Percentiles rank a stretch among this genome's conserved stretches.
Evolutionary conservation across 768 basidiomycete genomes (phyloP).

Genomic region (Gloeopeniophorella convolvens): DNA sequence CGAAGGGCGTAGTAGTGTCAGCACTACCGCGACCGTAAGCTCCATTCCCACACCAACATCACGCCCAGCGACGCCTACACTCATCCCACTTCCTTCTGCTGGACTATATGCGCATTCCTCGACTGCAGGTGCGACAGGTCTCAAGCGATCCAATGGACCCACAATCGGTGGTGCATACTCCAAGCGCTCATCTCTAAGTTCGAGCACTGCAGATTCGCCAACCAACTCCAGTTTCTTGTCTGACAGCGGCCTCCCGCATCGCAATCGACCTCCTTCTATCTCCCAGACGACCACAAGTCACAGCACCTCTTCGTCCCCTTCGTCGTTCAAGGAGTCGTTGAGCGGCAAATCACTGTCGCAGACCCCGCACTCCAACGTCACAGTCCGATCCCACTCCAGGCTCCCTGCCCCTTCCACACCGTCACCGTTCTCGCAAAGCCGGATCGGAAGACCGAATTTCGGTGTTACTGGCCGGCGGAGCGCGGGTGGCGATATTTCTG

Average conservation of each 20-base stretch:
- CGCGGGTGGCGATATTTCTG: constrained; percentile 22
- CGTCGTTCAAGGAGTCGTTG: constrained; percentile 11
- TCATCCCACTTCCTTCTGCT: constrained; percentile 61
- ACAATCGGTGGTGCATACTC: constrained; percentile 32
- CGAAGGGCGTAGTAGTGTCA: constrained; percentile 35
- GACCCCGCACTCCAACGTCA: constrained; percentile 24
- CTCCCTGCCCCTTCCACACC: constrained; percentile 14
- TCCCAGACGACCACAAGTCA: neutral
- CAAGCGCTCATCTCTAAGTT: constrained; percentile 58
- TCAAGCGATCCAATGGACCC: constrained; percentile 59
- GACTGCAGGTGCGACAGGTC: constrained; percentile 33
- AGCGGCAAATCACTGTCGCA: constrained; percentile 12
- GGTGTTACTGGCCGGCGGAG: constrained; percentile 22
- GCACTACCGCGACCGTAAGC: constrained; percentile 49
- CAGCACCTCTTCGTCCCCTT: neutral
- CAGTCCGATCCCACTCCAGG: constrained; percentile 24
- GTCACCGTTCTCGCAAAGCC: constrained; percentile 25
- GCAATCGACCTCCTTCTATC: neutral
- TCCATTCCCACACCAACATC: constrained; percentile 62
- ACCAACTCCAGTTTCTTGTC: constrained; percentile 10
- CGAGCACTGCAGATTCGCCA: constrained; percentile 33
- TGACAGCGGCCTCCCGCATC: constrained; percentile 14
- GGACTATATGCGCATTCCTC: constrained; percentile 37
- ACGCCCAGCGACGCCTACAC: constrained; percentile 70
- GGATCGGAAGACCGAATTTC: constrained; percentile 27